A percentile compares a stretch with the other conserved stretches of the same genome.
These are phyloP conservation scores for Nothophytophthora sp. DNA, from an alignment of 352 stramenopile genomes.

Conservation along the genomic window DNA sequence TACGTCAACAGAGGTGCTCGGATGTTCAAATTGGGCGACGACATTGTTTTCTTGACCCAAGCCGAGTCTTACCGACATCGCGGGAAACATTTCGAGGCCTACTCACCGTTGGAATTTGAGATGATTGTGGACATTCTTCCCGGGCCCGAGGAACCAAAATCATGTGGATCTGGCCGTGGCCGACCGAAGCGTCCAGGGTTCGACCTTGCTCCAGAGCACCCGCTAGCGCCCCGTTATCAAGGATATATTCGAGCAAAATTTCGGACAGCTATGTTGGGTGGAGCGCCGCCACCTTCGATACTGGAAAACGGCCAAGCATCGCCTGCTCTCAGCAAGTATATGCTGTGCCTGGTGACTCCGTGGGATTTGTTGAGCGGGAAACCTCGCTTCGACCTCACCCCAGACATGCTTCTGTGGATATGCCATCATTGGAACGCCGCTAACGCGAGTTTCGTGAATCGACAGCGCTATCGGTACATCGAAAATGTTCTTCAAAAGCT, in stretches of 20 bases:
- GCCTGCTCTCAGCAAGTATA: neutral
- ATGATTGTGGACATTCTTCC: constrained; percentile 6
- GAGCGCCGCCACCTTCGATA: constrained; percentile 1
- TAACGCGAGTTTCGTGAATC: neutral
- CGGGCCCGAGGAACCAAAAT: neutral
- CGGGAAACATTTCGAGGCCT: neutral
- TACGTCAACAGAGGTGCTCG: neutral
- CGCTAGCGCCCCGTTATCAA: constrained; percentile 4
- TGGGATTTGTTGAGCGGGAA: neutral
- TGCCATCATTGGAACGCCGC: constrained; percentile 1
- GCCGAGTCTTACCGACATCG: constrained; percentile 1
- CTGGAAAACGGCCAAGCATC: constrained; percentile 4
- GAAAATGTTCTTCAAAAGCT: constrained; percentile 14
- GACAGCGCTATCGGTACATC: constrained; percentile 3
- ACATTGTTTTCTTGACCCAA: constrained; percentile 2
- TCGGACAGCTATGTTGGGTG: constrained; percentile 15
- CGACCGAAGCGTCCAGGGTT: constrained; percentile 4
- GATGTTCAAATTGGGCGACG: neutral
- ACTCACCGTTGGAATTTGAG: constrained; percentile 7
- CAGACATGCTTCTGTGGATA: neutral
- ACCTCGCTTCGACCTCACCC: neutral
- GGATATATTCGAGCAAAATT: constrained; percentile 23
- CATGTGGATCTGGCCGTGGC: neutral
- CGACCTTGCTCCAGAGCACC: constrained; percentile 1
- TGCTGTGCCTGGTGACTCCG: constrained; percentile 1